Percentiles rank a stretch among this genome's conserved stretches.
Evolutionary conservation across 192 early-diverging fungal species (phyloP).

Genomic region (Backusella tuberculispora): DNA sequence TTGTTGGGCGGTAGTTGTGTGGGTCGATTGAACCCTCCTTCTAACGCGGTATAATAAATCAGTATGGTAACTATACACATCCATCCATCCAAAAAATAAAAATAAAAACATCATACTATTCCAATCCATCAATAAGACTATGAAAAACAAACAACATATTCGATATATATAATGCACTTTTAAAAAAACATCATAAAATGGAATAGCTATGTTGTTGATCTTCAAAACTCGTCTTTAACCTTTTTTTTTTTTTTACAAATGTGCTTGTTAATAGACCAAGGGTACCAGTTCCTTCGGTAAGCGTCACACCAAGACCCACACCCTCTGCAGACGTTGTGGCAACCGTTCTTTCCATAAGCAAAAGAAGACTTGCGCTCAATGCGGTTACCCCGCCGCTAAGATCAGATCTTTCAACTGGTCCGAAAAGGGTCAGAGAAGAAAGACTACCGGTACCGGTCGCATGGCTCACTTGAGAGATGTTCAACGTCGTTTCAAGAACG

Average conservation of each 20-base stretch:
- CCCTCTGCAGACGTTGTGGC: constrained; percentile 96
- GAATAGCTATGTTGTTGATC: too few relatives aligned
- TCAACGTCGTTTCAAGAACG: constrained; percentile 95
- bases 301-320: constrained; percentile 99
- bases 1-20: background rate
- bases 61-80: constrained; percentile 21
- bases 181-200: too few relatives aligned
- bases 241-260: background rate
- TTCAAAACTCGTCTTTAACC: too few relatives aligned
- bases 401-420: constrained; percentile 96
- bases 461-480: constrained; percentile 96
- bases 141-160: too few relatives aligned
- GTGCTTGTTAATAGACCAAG: constrained; percentile 75
- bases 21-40: constrained; percentile 18
- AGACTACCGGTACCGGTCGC: constrained; percentile 99
- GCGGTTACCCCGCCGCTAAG: constrained; percentile 98
- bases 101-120: too few relatives aligned
- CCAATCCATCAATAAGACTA: background rate
- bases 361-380: constrained; percentile 99
- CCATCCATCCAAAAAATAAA: background rate
- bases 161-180: too few relatives aligned
- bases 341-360: constrained; percentile 97
- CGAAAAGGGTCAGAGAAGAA: constrained; percentile 95
- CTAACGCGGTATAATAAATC: constrained; percentile 25
- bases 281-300: constrained; percentile 99